These are phyloP conservation scores for Hemileccinum rubropunctum DNA, from an alignment of 768 basidiomycete genomes.

Conservation along the genomic window DNA sequence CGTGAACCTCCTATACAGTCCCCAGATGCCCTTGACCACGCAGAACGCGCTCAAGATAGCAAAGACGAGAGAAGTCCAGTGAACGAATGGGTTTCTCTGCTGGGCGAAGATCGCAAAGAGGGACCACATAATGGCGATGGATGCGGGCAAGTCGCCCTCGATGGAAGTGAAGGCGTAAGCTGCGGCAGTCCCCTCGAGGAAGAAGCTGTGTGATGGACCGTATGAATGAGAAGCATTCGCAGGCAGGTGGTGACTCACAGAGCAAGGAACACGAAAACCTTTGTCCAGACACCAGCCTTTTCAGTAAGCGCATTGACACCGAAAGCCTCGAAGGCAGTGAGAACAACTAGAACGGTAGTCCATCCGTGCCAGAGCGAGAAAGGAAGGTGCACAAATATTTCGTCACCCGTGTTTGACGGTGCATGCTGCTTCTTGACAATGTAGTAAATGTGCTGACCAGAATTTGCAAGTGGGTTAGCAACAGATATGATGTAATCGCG, in stretches of 20 bases:
- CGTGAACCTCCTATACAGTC: constrained; percentile 46
- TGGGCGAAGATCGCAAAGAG: constrained; percentile 89
- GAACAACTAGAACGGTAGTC: constrained; percentile 79
- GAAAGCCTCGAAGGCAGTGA: constrained; percentile 86
- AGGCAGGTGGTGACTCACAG: constrained; percentile 47
- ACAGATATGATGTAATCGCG: constrained; percentile 3
- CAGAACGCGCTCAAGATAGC: constrained; percentile 82
- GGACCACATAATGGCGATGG: constrained; percentile 90
- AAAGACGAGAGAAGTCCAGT: constrained; percentile 86
- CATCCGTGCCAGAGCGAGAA: constrained; percentile 96
- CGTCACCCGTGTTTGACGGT: constrained; percentile 64
- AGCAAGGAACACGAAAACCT: constrained; percentile 91
- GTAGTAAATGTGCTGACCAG: constrained; percentile 82
- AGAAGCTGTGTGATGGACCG: constrained; percentile 51
- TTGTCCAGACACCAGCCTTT: constrained; percentile 82
- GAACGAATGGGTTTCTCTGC: constrained; percentile 70
- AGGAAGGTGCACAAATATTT: constrained; percentile 90
- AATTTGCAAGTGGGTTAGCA: constrained; percentile 12
- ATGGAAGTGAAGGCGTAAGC: constrained; percentile 90
- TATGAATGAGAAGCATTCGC: constrained; percentile 2
- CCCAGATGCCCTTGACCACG: constrained; percentile 73
- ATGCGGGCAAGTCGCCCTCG: constrained; percentile 91
- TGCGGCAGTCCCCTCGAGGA: constrained; percentile 89
- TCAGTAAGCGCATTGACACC: constrained; percentile 69
- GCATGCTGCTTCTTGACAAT: constrained; percentile 84